Evolutionary conservation across 352 stramenopile species (phyloP).

Genomic region (Globisporangium echinulatum): DNA sequence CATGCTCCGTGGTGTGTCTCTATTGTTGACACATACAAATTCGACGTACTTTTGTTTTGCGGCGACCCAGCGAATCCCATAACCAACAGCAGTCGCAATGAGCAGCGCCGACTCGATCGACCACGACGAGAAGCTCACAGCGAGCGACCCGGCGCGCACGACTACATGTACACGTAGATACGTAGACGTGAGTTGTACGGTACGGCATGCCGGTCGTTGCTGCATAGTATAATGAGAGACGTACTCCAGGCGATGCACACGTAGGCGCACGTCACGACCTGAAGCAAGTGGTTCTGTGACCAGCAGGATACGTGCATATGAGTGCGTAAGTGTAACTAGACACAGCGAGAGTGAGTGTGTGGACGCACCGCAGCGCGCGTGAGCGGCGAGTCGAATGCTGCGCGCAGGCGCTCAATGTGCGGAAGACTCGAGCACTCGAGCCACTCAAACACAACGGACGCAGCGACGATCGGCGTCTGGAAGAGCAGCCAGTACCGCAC

Average conservation of each 20-base stretch:
- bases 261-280: slow-evolving; percentile 74
- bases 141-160: slow-evolving; percentile 55
- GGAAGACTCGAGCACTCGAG: slow-evolving; percentile 59
- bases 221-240: slow-evolving; percentile 10
- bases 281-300: slow-evolving; percentile 64
- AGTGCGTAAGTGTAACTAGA: background rate
- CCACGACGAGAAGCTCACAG: slow-evolving; percentile 75
- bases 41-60: slow-evolving; percentile 74
- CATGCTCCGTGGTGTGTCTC: too few species aligned
- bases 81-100: slow-evolving; percentile 65
- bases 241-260: slow-evolving; percentile 81
- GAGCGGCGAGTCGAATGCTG: slow-evolving; percentile 61
- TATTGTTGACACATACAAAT: background rate
- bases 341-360: background rate
- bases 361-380: slow-evolving; percentile 52
- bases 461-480: slow-evolving; percentile 54
- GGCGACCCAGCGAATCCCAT: slow-evolving; percentile 66
- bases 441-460: slow-evolving; percentile 79
- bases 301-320: background rate
- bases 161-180: slow-evolving; percentile 25
- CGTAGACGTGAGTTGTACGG: background rate
- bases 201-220: too few species aligned
- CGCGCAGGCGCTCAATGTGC: slow-evolving; percentile 61
- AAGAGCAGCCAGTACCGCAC: slow-evolving; percentile 74
- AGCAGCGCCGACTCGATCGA: slow-evolving; percentile 73